These are phyloP conservation scores for Boletus rubropictus DNA, from an alignment of 768 basidiomycete species.

Conservation along the genomic window DNA sequence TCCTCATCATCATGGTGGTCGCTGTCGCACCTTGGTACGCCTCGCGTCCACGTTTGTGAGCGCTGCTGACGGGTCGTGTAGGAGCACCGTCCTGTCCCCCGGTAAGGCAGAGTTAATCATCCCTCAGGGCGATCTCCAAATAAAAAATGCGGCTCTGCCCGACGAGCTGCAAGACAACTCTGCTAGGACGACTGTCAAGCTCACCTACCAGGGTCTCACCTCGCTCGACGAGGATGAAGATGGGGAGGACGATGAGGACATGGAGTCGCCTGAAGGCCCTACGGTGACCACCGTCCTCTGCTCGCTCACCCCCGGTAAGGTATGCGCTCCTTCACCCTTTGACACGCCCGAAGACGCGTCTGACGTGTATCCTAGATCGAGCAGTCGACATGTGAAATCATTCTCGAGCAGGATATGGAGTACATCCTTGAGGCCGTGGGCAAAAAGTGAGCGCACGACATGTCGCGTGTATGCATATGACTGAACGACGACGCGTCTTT, in stretches of 20 bases:
- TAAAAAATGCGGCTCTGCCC: constrained; percentile 80
- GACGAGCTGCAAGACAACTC: constrained; percentile 59
- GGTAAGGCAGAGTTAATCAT: constrained; percentile 52
- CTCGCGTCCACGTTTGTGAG: not conserved
- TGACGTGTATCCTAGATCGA: constrained; percentile 51
- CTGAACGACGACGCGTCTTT: constrained; percentile 9
- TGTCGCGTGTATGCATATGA: not conserved
- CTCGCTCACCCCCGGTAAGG: constrained; percentile 79
- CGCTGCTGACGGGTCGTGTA: constrained; percentile 26
- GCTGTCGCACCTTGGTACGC: constrained; percentile 66
- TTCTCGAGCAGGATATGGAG: constrained; percentile 59
- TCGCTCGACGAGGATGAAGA: constrained; percentile 37
- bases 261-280: constrained; percentile 34
- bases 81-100: constrained; percentile 58
- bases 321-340: constrained; percentile 27
- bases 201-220: constrained; percentile 45
- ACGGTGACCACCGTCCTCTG: constrained; percentile 58
- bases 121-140: constrained; percentile 62
- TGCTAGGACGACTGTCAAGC: constrained; percentile 62
- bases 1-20: constrained; percentile 51
- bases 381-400: constrained; percentile 64
- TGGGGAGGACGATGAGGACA: constrained; percentile 42
- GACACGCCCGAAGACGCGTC: constrained; percentile 4
- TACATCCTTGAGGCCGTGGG: constrained; percentile 69
- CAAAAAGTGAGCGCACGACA: constrained; percentile 57